A percentile compares a stretch with the other conserved stretches of the same genome.
phyloP scores from a whole-genome alignment of 148 eudicot species.

The Rhododendron williamsianum region DNA sequence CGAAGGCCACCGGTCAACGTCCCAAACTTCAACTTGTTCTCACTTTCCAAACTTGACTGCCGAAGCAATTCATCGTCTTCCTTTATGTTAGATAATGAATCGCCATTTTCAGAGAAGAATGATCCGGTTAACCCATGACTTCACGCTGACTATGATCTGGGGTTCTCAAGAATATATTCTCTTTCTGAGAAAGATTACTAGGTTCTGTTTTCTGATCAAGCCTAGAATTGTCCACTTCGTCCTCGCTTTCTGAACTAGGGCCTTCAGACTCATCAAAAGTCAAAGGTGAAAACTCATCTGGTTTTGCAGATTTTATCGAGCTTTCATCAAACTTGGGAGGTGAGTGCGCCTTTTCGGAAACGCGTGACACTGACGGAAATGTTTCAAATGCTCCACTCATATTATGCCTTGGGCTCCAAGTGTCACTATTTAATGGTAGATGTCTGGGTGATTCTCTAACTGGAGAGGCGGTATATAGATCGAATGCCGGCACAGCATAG shows the following conservation, averaged over 20 bases:
- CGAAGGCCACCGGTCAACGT: constrained; percentile 63
- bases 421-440: constrained; percentile 6
- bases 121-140: constrained; percentile 13
- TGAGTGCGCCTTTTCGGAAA: constrained; percentile 17
- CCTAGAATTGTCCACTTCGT: constrained; percentile 27
- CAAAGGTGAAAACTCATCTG: constrained; percentile 36
- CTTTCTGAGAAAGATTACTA: constrained; percentile 10
- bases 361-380: constrained; percentile 11
- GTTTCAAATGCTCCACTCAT: constrained; percentile 15
- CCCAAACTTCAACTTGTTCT: constrained; percentile 43
- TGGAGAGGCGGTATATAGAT: constrained; percentile 23
- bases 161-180: constrained; percentile 12
- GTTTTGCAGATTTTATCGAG: constrained; percentile 26
- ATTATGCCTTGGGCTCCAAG: constrained; percentile 23
- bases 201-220: constrained; percentile 16
- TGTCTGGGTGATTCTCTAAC: constrained; percentile 24
- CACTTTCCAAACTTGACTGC: constrained; percentile 32
- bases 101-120: constrained; percentile 10
- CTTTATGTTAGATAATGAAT: constrained; percentile 17
- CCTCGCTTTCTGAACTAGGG: constrained; percentile 52
- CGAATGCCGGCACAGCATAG: constrained; percentile 28
- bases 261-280: constrained; percentile 59
- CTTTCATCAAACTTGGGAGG: constrained; percentile 40
- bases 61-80: constrained; percentile 22
- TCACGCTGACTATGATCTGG: constrained; percentile 11